phyloP scores from a whole-genome alignment of 2,329 filamentous ascomycete genomes.

The Paecilomyces formosus region DNA sequence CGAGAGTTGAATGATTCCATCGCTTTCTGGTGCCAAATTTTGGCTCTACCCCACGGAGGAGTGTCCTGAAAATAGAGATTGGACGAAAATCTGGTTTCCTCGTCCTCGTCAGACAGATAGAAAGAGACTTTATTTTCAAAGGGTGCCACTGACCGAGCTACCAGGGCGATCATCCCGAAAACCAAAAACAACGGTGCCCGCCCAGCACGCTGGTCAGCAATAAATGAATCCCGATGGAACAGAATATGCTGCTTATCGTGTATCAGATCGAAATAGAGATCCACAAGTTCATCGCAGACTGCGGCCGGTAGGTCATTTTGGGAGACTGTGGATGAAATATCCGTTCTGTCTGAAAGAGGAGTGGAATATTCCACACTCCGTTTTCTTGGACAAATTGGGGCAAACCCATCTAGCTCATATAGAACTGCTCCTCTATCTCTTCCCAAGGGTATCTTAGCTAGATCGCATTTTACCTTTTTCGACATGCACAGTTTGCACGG shows the following conservation, averaged over 20 bases:
- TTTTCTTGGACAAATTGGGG: neutral
- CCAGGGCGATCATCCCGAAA: neutral
- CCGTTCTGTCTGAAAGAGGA: neutral
- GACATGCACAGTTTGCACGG: neutral
- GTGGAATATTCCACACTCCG: neutral
- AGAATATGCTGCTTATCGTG: slow-evolving; percentile 11
- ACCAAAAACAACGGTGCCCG: neutral
- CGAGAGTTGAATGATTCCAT: neutral
- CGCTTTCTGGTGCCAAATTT: neutral
- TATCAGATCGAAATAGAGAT: slow-evolving; percentile 13
- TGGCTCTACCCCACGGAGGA: neutral
- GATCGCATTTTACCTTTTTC: neutral
- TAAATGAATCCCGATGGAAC: slow-evolving; percentile 11
- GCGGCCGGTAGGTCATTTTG: neutral
- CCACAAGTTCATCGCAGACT: slow-evolving; percentile 6
- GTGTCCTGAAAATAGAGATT: neutral
- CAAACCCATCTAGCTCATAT: neutral
- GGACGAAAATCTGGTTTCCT: neutral
- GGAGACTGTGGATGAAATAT: neutral
- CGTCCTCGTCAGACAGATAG: neutral
- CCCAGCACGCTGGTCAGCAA: neutral
- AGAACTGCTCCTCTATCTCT: neutral
- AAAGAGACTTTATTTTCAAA: neutral
- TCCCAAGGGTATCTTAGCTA: neutral
- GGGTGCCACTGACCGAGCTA: neutral